Base-by-base conservation (phyloP, 345 rosid genomes). In the Pistacia integerrima region DNA sequence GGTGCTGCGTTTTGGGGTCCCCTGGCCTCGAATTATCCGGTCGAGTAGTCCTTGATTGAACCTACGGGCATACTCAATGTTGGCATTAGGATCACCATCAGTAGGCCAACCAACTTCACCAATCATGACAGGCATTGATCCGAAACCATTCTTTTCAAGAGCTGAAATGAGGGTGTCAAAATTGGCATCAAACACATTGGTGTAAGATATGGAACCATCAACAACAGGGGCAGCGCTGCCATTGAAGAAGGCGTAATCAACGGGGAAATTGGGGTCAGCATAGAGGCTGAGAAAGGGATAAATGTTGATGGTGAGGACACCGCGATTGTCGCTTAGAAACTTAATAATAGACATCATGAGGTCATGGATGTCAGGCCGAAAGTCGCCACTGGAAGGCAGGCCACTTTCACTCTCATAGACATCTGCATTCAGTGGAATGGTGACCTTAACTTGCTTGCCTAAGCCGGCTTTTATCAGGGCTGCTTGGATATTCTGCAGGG, bases 61-160 rank as follows among this genome's bases (percentile, higher is more conserved):
- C 20, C 92, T 80, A 18, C 77, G 87, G 18, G 97, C 96, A 74
- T 85, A 38, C n/a, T 66, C 79, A 0, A 81, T 9, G 48, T 85
- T 94, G 4, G 98, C 98, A 64, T 84, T 84, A 0, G 64, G 76
- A 67, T 89, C 92, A 14, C 98, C 97, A 57, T 97, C 99, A 2
- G 96, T 89, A 0, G 94, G 97, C 99, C 99, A 97, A 0, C 98
- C 96, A 2, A 97, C 96, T 81, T 97, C 98, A 1, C 98, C 99
- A 33, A 94, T 74, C 62, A 97, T 84, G 65, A 97, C 84, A 13
- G 92, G 93, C 79, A 91, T 38, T 36, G 89, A 88, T 16, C 83
- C 85, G 69, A 91, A 97, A 2, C 99, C 97, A 60, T 90, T 92
- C 63, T 91, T 94, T 72, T 92, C 95, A 0, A 97, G 77, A 8